Evolutionary conservation across 1,139 yeast genomes (phyloP).

Genomic region (Insectozyma bohioensis): DNA sequence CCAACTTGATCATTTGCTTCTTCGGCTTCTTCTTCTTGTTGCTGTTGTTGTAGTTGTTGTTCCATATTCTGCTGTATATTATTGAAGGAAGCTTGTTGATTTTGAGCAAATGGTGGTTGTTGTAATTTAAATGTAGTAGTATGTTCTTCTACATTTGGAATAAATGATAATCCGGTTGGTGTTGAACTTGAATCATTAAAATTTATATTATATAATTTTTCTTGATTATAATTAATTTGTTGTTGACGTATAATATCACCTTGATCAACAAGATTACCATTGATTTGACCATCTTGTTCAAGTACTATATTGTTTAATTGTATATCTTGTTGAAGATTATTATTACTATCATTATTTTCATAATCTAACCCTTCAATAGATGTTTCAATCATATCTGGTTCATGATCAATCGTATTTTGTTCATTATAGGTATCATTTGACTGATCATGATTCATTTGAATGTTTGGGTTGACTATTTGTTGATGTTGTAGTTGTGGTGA

Average conservation of each 20-base stretch:
- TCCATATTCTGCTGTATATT: not conserved
- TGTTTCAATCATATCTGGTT: constrained; percentile 15
- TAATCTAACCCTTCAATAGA: constrained; percentile 10
- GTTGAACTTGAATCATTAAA: too few relatives aligned
- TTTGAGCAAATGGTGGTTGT: constrained; percentile 29
- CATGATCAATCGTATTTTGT: constrained; percentile 9
- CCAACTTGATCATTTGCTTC: constrained; percentile 12
- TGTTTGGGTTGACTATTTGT: too few relatives aligned
- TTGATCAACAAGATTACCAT: too few relatives aligned
- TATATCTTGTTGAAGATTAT: constrained; percentile 4
- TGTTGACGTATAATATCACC: too few relatives aligned
- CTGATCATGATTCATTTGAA: constrained; percentile 6
- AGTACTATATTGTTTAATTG: constrained; percentile 3
- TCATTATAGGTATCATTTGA: constrained; percentile 1
- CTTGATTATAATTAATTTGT: constrained; percentile 8
- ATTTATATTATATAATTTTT: too few relatives aligned
- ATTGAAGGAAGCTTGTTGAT: not conserved
- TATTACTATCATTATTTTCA: constrained; percentile 5
- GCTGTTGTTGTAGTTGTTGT: constrained; percentile 5
- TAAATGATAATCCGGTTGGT: constrained; percentile 10
- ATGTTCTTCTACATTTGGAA: constrained; percentile 12
- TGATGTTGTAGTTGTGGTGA: too few relatives aligned
- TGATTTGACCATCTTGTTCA: too few relatives aligned
- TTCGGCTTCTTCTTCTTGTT: constrained; percentile 6
- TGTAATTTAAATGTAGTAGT: constrained; percentile 21